A percentile compares a stretch with the other conserved stretches of the same genome.
These are phyloP conservation scores for Aspergillus sp. DNA, from an alignment of 2,329 filamentous ascomycete genomes.

Conservation along the genomic window DNA sequence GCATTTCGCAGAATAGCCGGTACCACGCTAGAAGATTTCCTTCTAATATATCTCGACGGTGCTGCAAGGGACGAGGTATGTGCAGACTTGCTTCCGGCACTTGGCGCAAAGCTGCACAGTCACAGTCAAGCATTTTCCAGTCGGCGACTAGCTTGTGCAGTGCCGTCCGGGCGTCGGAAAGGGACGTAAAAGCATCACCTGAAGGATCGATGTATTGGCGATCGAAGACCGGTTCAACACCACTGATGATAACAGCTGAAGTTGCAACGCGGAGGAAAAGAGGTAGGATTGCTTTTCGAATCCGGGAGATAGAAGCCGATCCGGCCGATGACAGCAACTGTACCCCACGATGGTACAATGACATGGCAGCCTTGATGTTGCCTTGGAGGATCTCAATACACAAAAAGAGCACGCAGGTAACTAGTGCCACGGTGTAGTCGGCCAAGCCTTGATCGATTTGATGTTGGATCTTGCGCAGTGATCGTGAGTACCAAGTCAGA, in stretches of 20 bases:
- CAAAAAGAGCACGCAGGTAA: slow-evolving; percentile 11
- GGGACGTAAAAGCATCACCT: neutral
- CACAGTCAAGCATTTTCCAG: slow-evolving; percentile 12
- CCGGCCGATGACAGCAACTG: slow-evolving; percentile 1
- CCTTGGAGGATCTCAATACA: slow-evolving; percentile 10
- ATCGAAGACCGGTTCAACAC: slow-evolving; percentile 12
- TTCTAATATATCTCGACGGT: neutral
- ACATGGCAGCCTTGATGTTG: slow-evolving; percentile 2
- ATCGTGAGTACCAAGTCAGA: slow-evolving; percentile 6
- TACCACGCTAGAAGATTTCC: slow-evolving; percentile 1
- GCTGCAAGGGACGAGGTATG: neutral
- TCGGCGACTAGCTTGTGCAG: slow-evolving; percentile 3
- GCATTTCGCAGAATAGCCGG: neutral
- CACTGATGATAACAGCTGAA: slow-evolving; percentile 2
- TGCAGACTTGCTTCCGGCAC: neutral
- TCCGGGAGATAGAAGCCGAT: neutral
- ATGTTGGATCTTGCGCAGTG: neutral
- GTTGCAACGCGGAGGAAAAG: neutral
- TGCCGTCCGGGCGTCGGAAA: neutral
- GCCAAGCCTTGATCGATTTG: neutral
- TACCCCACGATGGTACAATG: slow-evolving; percentile 5
- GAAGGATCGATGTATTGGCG: neutral
- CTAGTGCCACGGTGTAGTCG: neutral
- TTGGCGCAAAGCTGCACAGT: slow-evolving; percentile 8
- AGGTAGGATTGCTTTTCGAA: neutral